phyloP scores from a whole-genome alignment of 306 rosid genomes.

The Casuarina equisetifolia region DNA sequence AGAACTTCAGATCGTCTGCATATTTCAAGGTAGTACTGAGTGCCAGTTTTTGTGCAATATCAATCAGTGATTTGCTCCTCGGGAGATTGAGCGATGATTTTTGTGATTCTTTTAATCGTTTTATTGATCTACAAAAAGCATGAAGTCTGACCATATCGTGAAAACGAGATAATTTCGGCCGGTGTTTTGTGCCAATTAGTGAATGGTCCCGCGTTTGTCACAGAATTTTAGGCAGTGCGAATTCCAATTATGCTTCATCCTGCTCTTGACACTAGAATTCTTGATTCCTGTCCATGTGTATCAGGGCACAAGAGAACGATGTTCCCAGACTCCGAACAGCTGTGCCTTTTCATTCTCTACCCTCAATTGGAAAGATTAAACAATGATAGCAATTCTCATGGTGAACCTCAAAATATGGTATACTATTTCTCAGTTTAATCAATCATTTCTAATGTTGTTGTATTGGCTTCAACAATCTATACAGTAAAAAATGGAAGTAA shows the following conservation, averaged over 20 bases:
- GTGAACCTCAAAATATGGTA: not conserved
- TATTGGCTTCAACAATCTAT: not conserved
- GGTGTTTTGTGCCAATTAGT: too few species aligned
- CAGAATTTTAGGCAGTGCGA: too few species aligned
- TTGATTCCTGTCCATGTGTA: too few species aligned
- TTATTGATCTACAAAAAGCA: not conserved
- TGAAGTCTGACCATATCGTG: not conserved
- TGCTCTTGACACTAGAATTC: too few species aligned
- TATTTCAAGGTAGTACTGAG: not conserved
- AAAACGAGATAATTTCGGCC: not conserved
- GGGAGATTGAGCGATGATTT: not conserved
- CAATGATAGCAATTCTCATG: not conserved
- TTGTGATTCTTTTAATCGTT: not conserved
- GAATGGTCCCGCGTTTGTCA: not conserved
- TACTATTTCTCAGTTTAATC: not conserved
- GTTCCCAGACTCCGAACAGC: not conserved
- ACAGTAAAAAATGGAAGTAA: not conserved
- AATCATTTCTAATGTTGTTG: not conserved
- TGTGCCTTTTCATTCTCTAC: too few species aligned
- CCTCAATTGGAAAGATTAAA: not conserved
- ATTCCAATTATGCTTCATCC: too few species aligned
- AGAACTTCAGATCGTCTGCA: conserved; percentile 1
- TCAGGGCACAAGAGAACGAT: too few species aligned
- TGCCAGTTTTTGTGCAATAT: not conserved
- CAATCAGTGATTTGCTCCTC: not conserved